Evolutionary conservation across 2,329 filamentous ascomycete species (phyloP).

Genomic region (Diaporthe caulivora): DNA sequence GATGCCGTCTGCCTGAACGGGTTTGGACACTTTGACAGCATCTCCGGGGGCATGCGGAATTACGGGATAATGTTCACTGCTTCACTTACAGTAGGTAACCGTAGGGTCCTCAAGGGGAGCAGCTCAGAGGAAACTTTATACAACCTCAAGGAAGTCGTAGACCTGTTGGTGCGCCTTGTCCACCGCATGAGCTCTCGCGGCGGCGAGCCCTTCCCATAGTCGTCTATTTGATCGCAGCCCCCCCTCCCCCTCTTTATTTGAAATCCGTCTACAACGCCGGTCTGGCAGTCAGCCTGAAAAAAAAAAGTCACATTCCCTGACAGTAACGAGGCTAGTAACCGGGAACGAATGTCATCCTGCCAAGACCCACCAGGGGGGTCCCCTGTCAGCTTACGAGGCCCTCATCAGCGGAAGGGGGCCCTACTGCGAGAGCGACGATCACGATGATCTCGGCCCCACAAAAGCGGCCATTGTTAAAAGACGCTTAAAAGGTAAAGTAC

Average conservation of each 20-base stretch:
- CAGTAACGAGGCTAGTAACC: not conserved
- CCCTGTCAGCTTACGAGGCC: constrained; percentile 35
- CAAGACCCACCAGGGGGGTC: constrained; percentile 7
- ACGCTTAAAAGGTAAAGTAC: constrained; percentile 36
- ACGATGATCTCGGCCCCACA: constrained; percentile 28
- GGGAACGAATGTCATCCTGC: not conserved
- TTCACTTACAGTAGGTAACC: not conserved
- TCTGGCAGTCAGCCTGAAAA: not conserved
- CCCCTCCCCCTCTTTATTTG: not conserved
- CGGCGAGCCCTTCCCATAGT: not conserved
- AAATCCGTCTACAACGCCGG: not conserved
- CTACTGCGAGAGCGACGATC: constrained; percentile 24
- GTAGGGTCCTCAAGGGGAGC: no score
- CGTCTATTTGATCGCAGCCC: not conserved
- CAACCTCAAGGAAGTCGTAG: not conserved
- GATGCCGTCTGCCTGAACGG: no score
- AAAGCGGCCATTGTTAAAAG: constrained; percentile 24
- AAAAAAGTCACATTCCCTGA: not conserved
- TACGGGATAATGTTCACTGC: constrained; percentile 7
- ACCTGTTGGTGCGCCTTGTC: not conserved
- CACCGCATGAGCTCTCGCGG: not conserved
- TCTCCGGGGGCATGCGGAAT: not conserved
- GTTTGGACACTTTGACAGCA: not conserved
- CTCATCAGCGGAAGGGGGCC: constrained; percentile 29
- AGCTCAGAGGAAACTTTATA: not conserved